Base-by-base conservation (phyloP, 176 grass and related monocot genomes). In the Carex scoparia region DNA sequence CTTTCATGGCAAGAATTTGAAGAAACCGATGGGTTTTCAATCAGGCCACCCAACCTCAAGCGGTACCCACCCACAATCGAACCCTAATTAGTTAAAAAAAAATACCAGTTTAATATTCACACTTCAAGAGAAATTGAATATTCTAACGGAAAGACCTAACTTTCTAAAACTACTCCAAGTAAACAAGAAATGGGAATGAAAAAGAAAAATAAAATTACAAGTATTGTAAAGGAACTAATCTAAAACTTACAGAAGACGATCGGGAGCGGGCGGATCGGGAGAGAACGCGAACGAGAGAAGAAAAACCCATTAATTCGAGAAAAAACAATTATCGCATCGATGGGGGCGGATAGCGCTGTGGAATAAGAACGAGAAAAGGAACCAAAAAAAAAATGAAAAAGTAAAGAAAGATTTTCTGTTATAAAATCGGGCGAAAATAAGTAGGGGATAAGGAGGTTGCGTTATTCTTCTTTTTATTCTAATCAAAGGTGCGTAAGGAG, bases 251-350 rank as follows among this genome's bases (percentile, higher is more conserved):
- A 65, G 85, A 86, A 64, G 82, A 76, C 65, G 90, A 85, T 31
- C 89, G 85, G 81, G 90, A 82, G 85, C 88, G 88, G 1, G 81
- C 87, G 87, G 93, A 99, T 85, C 91, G 90, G 82, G 72, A 77
- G 86, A 98, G 85, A 67, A 82, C 89, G 65, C 92, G 93, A 49
- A 79, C 84, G 75, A 98, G 79, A 82, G 88, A 51, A 76, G 91
- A 72, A 82, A 93, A 86, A 77, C 69, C 91, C 95, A 97, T 97
- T 84, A 30, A 38, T 55, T 38, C 37, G 64, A 14, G 83, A 49
- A 15, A 75, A 75, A 30, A n/a, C 15, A 69, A 63, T 58, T 82
- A 59, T 68, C 55, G 82, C 85, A 81, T 87, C 37, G 53, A 80
- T 68, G 75, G 82, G 82, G 69, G 84, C 65, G 82, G 48, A 54